Conservation (phyloP, 2,329 filamentous ascomycete species). For the Mycosphaerella arachidis region DNA sequence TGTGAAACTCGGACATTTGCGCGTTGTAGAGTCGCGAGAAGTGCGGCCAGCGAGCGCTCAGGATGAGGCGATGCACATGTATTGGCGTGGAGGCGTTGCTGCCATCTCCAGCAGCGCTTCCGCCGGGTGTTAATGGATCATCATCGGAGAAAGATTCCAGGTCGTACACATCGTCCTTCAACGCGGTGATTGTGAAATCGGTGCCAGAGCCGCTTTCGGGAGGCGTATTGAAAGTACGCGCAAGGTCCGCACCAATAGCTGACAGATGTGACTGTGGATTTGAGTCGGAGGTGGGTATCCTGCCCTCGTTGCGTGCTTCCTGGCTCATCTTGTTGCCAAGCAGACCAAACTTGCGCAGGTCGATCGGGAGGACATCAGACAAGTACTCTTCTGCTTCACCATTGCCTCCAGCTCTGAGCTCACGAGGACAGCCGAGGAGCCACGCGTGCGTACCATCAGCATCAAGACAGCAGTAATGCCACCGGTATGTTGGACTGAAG, state of each 20-base stretch:
- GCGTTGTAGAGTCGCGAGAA: constrained; percentile 87
- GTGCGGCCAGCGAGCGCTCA: constrained; percentile 94
- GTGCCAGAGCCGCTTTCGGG: constrained; percentile 80
- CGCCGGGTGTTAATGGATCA: constrained; percentile 14
- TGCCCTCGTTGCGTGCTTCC: constrained; percentile 35
- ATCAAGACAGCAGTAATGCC: constrained; percentile 98
- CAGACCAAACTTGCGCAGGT: constrained; percentile 85
- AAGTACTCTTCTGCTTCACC: constrained; percentile 83
- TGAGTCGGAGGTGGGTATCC: constrained; percentile 51
- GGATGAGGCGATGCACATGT: constrained; percentile 89
- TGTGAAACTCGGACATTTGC: constrained; percentile 97
- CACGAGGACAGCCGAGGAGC: constrained; percentile 86
- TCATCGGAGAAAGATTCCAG: constrained; percentile 63
- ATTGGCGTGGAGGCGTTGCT: constrained; percentile 70
- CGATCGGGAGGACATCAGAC: constrained; percentile 89
- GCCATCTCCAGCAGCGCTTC: constrained; percentile 9
- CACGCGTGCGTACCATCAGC: constrained; percentile 93
- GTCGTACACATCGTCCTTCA: constrained; percentile 60
- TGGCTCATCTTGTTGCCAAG: constrained; percentile 65
- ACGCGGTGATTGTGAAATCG: constrained; percentile 86
- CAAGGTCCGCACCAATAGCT: constrained; percentile 78
- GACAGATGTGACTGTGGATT: constrained; percentile 48
- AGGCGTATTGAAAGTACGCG: constrained; percentile 78
- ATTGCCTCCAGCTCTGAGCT: constrained; percentile 62
- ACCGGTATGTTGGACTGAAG: constrained; percentile 85